These are phyloP conservation scores for Fusarium guadeloupense DNA, from an alignment of 2,329 filamentous ascomycete genomes.

Conservation along the genomic window DNA sequence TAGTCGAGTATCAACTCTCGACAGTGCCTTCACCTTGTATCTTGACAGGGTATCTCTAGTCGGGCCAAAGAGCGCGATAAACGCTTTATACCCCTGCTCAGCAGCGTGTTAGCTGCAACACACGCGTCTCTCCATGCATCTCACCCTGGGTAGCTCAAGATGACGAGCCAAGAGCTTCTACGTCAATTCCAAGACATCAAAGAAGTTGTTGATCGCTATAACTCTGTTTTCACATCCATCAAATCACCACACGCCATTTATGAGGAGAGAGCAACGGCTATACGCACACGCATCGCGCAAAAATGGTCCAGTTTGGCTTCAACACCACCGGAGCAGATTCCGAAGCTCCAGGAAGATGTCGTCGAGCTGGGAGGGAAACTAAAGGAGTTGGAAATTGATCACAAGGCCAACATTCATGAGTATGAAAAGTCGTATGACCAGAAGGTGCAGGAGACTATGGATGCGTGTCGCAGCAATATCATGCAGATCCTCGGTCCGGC, in stretches of 20 bases:
- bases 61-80: too few relatives aligned
- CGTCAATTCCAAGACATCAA: slow-evolving; percentile 9
- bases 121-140: not conserved
- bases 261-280: not conserved
- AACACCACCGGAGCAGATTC: not conserved
- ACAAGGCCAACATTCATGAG: not conserved
- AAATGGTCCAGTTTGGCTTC: not conserved
- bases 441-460: not conserved
- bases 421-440: not conserved
- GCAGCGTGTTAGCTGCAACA: too few relatives aligned
- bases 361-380: slow-evolving; percentile 1
- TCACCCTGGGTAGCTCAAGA: slow-evolving; percentile 7
- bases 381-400: slow-evolving; percentile 14
- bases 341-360: not conserved
- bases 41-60: too few relatives aligned
- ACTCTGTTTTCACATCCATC: not conserved
- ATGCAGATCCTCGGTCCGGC: not conserved
- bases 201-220: slow-evolving; percentile 5
- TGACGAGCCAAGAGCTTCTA: slow-evolving; percentile 4
- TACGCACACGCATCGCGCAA: not conserved
- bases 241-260: not conserved
- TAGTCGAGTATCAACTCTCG: too few relatives aligned
- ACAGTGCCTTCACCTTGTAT: too few relatives aligned
- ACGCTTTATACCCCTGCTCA: too few relatives aligned
- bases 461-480: not conserved